Evolutionary conservation across 139 green algal genomes (phyloP), one percentile per base, ranked within the genome.

Genomic region (Haematococcus lacustris): DNA sequence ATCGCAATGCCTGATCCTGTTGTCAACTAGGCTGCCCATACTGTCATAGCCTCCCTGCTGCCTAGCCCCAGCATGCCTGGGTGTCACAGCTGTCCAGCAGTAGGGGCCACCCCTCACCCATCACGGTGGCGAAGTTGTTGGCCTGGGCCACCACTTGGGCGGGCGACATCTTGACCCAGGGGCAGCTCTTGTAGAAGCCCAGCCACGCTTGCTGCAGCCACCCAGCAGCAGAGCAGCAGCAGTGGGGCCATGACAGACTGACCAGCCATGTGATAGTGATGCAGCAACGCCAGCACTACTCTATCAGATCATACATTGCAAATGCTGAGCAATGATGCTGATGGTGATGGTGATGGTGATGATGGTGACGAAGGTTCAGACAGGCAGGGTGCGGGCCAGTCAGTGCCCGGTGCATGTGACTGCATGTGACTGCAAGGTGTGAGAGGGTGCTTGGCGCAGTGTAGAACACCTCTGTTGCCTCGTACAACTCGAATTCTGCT

Each of bases 161-260:
- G 39, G 40, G 30, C 2, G 35, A 35, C 23, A 79, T 59, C 50
- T 38, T 65, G 51, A 70, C 62, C 1, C 35, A 13, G 37, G 53
- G 43, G 43, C 35, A 71, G 1, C 66, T 74, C 23, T 79, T 79
- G 73, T 79, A 79, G 66, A 79, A 79, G 5, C 73, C 73, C 6
- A 79, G 73, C 66, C 66, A 79, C 25, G 73, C 73, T 28, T 43
- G 32, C 65, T 69, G 62, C 62, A 43, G 41, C 41, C 9, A 25
- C 53, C 21, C 2, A 70, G 34, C 6, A 23, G 38, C 35, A 51
- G 57, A 13, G 57, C 57, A 65, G 57, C 5, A 5, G 32, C 21
- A 37, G 57, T 65, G 9, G 5, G 23, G 57, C 23, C 5, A 57
- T 13, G 47, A n/a, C n/a, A n/a, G n/a, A 21, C 47, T n/a, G 21